Evolutionary conservation across 495 filamentous ascomycete genomes (phyloP).

Genomic region (Neurospora sublineolata): DNA sequence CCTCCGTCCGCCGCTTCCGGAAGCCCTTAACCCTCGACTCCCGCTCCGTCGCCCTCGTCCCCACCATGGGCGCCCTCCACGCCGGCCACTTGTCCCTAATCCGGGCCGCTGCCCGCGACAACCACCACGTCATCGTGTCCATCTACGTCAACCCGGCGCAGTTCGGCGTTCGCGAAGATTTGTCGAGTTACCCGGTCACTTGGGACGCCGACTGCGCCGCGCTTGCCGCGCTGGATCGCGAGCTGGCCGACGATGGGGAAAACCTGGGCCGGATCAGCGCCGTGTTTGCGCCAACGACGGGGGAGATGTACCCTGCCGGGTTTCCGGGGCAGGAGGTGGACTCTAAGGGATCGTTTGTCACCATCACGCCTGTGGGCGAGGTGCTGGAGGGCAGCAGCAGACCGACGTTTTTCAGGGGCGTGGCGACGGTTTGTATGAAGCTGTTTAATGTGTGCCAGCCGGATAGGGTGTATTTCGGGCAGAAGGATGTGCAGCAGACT

Average conservation of each 20-base stretch:
- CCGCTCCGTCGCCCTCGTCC: constrained; percentile 74
- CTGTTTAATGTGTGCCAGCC: constrained; percentile 85
- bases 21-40: constrained; percentile 52
- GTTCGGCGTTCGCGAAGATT: constrained; percentile 83
- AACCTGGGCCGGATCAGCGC: constrained; percentile 61
- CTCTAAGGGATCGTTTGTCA: constrained; percentile 83
- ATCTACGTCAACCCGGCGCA: constrained; percentile 96
- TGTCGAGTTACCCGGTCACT: constrained; percentile 70
- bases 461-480: constrained; percentile 88
- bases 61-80: constrained; percentile 95
- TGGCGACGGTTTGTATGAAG: constrained; percentile 96
- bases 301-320: constrained; percentile 75
- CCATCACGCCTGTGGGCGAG: constrained; percentile 68
- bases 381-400: constrained; percentile 73
- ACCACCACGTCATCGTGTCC: constrained; percentile 73
- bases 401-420: constrained; percentile 94
- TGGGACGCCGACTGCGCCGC: constrained; percentile 64
- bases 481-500: constrained; percentile 96
- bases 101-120: constrained; percentile 73
- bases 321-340: constrained; percentile 71
- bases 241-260: constrained; percentile 46
- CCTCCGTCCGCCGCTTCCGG: constrained; percentile 60
- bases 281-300: constrained; percentile 73
- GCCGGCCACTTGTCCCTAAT: constrained; percentile 77
- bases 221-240: constrained; percentile 55